Conservation (phyloP, 2,329 filamentous ascomycete species). For the Paecilomyces variotii region DNA sequence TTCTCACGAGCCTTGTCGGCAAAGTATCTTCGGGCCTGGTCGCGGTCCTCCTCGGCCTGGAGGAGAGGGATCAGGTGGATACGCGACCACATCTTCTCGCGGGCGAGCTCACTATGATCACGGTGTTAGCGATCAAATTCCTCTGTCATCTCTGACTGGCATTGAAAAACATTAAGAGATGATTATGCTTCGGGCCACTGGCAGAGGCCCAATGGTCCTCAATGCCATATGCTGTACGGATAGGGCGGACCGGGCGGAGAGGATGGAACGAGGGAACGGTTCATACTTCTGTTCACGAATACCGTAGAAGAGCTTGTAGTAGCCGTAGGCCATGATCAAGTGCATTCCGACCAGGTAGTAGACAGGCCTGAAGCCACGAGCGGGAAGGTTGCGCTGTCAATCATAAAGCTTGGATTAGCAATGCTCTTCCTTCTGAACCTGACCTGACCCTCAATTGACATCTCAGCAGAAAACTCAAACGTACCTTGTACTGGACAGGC, state of each 20-base stretch:
- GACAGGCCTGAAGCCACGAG: constrained; percentile 78
- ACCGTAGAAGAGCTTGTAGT: constrained; percentile 75
- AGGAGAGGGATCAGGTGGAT: constrained; percentile 90
- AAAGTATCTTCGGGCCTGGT: constrained; percentile 77
- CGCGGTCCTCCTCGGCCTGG: constrained; percentile 93
- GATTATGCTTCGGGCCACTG: constrained; percentile 1
- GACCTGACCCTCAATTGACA: constrained; percentile 1
- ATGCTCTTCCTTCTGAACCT: not conserved
- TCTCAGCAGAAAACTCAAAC: constrained; percentile 17
- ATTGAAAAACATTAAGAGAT: not conserved
- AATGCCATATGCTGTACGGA: not conserved
- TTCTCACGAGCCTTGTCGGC: constrained; percentile 87
- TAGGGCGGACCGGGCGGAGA: not conserved
- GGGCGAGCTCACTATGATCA: constrained; percentile 69
- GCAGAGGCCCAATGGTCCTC: not conserved
- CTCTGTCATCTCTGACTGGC: not conserved
- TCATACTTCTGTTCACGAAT: constrained; percentile 82
- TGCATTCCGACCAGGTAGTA: constrained; percentile 70
- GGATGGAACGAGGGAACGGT: constrained; percentile 23
- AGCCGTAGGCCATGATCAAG: constrained; percentile 77
- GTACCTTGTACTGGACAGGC: constrained; percentile 92
- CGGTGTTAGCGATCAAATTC: constrained; percentile 3
- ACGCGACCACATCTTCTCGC: constrained; percentile 97
- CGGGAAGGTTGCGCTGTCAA: constrained; percentile 76
- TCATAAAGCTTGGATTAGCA: constrained; percentile 3